phyloP scores from a whole-genome alignment of 2,329 filamentous ascomycete species.

The Fonsecaea nubica region DNA sequence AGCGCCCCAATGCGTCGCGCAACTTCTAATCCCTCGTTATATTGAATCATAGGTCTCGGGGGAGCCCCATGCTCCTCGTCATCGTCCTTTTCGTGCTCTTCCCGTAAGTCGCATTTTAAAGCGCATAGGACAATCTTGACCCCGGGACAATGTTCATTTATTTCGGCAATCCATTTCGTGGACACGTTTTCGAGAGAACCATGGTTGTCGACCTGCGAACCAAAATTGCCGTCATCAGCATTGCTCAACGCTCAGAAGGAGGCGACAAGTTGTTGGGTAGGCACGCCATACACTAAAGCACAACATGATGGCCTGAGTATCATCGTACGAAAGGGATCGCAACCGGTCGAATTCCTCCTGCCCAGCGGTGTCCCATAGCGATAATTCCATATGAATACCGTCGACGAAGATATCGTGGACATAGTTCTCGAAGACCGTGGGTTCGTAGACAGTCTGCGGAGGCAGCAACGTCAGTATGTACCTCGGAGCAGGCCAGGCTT shows the following conservation, averaged over 20 bases:
- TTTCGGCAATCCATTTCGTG: constrained; percentile 97
- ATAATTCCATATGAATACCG: constrained; percentile 93
- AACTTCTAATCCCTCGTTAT: constrained; percentile 88
- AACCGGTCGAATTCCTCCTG: constrained; percentile 99
- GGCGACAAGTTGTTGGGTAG: neutral
- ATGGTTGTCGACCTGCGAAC: constrained; percentile 78
- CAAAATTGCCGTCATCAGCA: neutral
- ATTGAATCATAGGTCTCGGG: constrained; percentile 69
- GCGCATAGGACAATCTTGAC: constrained; percentile 95
- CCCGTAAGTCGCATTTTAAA: constrained; percentile 93
- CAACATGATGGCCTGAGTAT: constrained; percentile 98
- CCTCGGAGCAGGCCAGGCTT: neutral
- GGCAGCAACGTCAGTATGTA: constrained; percentile 77
- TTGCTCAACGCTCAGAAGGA: neutral
- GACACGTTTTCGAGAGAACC: constrained; percentile 98
- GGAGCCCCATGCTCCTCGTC: constrained; percentile 52
- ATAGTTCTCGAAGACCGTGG: constrained; percentile 77
- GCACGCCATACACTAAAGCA: constrained; percentile 76
- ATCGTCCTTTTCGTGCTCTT: constrained; percentile 75
- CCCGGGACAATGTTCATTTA: constrained; percentile 94
- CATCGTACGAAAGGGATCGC: constrained; percentile 94
- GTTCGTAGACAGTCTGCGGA: constrained; percentile 37
- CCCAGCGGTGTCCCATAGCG: constrained; percentile 96
- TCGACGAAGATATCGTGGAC: constrained; percentile 99
- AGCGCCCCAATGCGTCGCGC: constrained; percentile 90